Base-by-base conservation (phyloP, 345 rosid genomes). In the Schrenkiella parvula region DNA sequence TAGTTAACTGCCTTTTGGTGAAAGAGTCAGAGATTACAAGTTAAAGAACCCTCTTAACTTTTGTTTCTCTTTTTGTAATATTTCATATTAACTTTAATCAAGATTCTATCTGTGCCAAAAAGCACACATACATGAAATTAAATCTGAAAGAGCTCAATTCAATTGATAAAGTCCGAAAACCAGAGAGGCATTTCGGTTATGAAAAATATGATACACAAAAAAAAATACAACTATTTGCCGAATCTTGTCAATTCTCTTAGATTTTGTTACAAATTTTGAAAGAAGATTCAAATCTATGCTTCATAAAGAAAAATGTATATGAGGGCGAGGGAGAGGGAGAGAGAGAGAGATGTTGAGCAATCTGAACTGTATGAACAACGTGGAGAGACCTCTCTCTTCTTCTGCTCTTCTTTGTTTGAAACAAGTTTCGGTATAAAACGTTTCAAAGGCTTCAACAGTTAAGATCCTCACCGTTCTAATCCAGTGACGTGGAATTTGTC, bases 401-500 rank as follows among this genome's bases (percentile, higher is more conserved):
- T 56, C 59, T 46, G 50, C 52, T 55, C 66, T 47, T 19, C 51
- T 56, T 47, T 47, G 44, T 58, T 58, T 21, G 12, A 74, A 43
- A 55, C 63, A 32, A 31, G 64, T 42, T 64, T 32, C 6, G 26
- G 69, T 52, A 42, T 31, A 28, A 38, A 50, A 47, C 2, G 41
- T 14, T 32, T 43, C 71, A 56, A 15, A 8, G 52, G 19, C 46
- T 42, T 17, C 3, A 34, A 8, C 32, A 21, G 32, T 46, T 60
- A 21, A 22, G 15, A 42, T 34, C 18, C 23, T 83, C 68, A 86
- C 79, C 93, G 72, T 73, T 81, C 79, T 64, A 73, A 58, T 35
- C 67, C 64, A 58, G 79, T 74, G 48, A 43, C 2, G 86, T 84
- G n/a, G 84, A 78, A 75, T 90, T 90, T 52, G 68, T 28, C 61